phyloP scores from a whole-genome alignment of 768 basidiomycete genomes.

The Hygrocybe punicea region DNA sequence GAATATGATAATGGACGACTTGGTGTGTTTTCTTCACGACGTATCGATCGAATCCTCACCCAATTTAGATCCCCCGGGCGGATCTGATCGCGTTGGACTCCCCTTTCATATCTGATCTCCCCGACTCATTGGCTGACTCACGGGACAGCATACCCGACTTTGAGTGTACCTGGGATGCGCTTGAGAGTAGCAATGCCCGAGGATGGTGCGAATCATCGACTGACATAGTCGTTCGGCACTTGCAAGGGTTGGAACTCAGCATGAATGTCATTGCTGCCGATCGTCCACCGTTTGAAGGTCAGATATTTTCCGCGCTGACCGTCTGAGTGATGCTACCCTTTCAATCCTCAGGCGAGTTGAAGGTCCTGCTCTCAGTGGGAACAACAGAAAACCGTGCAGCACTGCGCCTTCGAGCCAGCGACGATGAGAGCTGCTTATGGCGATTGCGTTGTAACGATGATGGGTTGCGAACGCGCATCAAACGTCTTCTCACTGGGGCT shows the following conservation, averaged over 20 bases:
- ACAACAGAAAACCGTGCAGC: conserved; percentile 22
- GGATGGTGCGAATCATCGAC: conserved; percentile 68
- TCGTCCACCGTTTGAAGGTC: conserved; percentile 59
- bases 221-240: conserved; percentile 49
- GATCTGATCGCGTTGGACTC: conserved; percentile 77
- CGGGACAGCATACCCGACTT: conserved; percentile 41
- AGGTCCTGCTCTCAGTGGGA: conserved; percentile 46
- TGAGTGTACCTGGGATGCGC: conserved; percentile 53
- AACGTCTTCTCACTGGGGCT: conserved; percentile 21
- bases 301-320: conserved; percentile 13
- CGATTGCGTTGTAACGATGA: conserved; percentile 54
- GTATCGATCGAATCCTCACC: conserved; percentile 7
- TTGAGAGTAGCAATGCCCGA: conserved; percentile 44
- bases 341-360: conserved; percentile 54
- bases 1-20: conserved; percentile 11
- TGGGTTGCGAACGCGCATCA: conserved; percentile 43
- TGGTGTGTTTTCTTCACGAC: conserved; percentile 11
- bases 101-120: conserved; percentile 55
- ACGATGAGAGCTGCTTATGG: conserved; percentile 74
- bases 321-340: conserved; percentile 9
- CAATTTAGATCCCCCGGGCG: conserved; percentile 29
- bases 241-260: conserved; percentile 43
- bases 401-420: conserved; percentile 55
- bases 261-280: conserved; percentile 54
- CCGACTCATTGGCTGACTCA: conserved; percentile 12